Conservation (phyloP, 768 basidiomycete species). For the Lentinula boryana region DNA sequence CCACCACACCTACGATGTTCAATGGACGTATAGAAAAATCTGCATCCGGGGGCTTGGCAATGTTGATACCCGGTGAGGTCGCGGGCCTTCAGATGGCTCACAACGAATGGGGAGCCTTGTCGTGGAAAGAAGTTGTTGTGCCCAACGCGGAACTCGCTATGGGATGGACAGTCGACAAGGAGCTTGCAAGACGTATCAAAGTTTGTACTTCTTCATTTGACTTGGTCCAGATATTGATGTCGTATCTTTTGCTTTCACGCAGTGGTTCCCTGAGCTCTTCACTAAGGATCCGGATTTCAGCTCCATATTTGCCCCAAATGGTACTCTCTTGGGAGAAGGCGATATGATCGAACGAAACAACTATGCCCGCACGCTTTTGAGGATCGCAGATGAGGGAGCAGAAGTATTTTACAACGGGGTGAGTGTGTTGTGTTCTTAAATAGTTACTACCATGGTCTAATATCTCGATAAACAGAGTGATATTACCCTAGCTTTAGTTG, state of each 20-base stretch:
- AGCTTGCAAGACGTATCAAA: conserved; percentile 51
- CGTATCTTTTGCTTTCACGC: background rate
- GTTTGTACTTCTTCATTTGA: conserved; percentile 21
- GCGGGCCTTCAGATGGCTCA: conserved; percentile 61
- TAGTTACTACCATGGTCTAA: conserved; percentile 6
- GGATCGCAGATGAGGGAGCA: conserved; percentile 52
- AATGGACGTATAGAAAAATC: conserved; percentile 31
- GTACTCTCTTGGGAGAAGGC: conserved; percentile 47
- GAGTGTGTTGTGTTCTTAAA: conserved; percentile 3
- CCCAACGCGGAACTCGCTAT: conserved; percentile 55
- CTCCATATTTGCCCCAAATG: conserved; percentile 51
- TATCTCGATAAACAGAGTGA: conserved; percentile 29
- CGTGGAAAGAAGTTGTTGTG: conserved; percentile 34
- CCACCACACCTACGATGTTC: conserved; percentile 58
- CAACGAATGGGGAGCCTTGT: conserved; percentile 42
- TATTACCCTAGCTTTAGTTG: conserved; percentile 52
- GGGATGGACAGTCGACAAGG: conserved; percentile 53
- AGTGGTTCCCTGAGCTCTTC: conserved; percentile 24
- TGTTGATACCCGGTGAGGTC: conserved; percentile 66
- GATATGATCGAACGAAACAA: conserved; percentile 47
- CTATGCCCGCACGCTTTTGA: conserved; percentile 51
- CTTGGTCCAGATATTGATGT: no score
- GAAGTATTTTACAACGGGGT: conserved; percentile 52
- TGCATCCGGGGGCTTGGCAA: conserved; percentile 52
- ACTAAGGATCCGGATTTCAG: conserved; percentile 42